Conservation (phyloP, 2,329 filamentous ascomycete species). For the Sphaerostilbella broomeana region DNA sequence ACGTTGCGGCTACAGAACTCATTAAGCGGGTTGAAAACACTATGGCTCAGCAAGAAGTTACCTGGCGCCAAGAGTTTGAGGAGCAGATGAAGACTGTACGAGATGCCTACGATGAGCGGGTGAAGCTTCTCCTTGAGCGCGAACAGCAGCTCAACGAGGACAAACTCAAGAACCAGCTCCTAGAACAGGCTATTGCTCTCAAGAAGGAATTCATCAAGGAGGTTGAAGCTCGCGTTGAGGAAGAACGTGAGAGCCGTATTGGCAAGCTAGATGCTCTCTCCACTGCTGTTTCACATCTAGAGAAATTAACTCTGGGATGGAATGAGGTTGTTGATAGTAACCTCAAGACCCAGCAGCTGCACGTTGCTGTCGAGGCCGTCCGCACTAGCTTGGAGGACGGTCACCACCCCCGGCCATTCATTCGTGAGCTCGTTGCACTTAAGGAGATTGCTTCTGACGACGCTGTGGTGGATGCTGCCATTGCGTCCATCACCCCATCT, state of each 20-base stretch:
- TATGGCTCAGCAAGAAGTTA: slow-evolving; percentile 71
- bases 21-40: slow-evolving; percentile 78
- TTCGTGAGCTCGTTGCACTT: slow-evolving; percentile 85
- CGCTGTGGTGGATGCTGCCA: slow-evolving; percentile 82
- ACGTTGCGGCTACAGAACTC: slow-evolving; percentile 80
- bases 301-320: slow-evolving; percentile 83
- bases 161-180: slow-evolving; percentile 73
- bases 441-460: slow-evolving; percentile 86
- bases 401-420: slow-evolving; percentile 69
- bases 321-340: slow-evolving; percentile 85
- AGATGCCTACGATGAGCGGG: slow-evolving; percentile 70
- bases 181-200: slow-evolving; percentile 83
- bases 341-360: slow-evolving; percentile 89
- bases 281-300: slow-evolving; percentile 70
- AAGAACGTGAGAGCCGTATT: slow-evolving; percentile 79
- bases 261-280: slow-evolving; percentile 79
- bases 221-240: slow-evolving; percentile 75
- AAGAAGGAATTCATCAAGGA: slow-evolving; percentile 78
- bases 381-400: slow-evolving; percentile 73
- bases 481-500: slow-evolving; percentile 88
- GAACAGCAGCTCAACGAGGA: slow-evolving; percentile 76
- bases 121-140: slow-evolving; percentile 71
- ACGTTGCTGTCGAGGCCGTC: slow-evolving; percentile 91
- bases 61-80: slow-evolving; percentile 83
- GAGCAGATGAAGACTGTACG: slow-evolving; percentile 75